Evolutionary conservation across 192 early-diverging fungal genomes (phyloP), one percentile per base, ranked within the genome.

Genomic region (Jimgerdemannia flammicorona): DNA sequence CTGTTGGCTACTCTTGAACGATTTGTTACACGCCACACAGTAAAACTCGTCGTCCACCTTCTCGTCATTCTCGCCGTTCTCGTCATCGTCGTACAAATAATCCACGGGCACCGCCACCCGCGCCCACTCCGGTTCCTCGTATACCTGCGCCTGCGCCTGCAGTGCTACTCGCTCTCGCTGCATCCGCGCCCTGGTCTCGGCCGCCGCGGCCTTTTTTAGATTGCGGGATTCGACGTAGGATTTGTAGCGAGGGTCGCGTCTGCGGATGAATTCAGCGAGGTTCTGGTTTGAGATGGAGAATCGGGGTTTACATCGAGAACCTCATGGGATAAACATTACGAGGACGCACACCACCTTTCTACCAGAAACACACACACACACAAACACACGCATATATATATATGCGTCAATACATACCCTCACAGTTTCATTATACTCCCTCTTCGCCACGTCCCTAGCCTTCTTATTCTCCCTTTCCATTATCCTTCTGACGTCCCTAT

Each of bases 391-490:
- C 0, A 8, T 3, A 75, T 3, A 3, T 20, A 17, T 40, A 20
- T 74, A 4, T 43, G 18, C 43, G 18, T 42, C 19, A 64, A 39
- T 17, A 3, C 79, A 81, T 89, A 88, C 89, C 77, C 83, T 77
- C 10, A 95, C 88, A 0, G 90, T 89, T 54, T 94, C 93, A 69
- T 89, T 89, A 73, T 92, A 95, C 72, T 93, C 93, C 20, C 86
- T 88, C 59, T 82, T 84, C 18, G 90, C 95, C 4, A 85, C 81
- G 39, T 94, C 91, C n/a, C 98, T 84, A 17, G 88, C 81, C 70
- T 92, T 93, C 74, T 90, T 89, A 85, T 99, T 99, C 70, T 98
- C 92, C 73, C 93, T 93, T 75, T 98, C 96, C 94, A 98, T 97
- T 14, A 89, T 80, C 43, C 96, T 85, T 11, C 93, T 88, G 6